phyloP scores from a whole-genome alignment of 371 early-diverging fungal genomes.

The Gilbertella persicaria region DNA sequence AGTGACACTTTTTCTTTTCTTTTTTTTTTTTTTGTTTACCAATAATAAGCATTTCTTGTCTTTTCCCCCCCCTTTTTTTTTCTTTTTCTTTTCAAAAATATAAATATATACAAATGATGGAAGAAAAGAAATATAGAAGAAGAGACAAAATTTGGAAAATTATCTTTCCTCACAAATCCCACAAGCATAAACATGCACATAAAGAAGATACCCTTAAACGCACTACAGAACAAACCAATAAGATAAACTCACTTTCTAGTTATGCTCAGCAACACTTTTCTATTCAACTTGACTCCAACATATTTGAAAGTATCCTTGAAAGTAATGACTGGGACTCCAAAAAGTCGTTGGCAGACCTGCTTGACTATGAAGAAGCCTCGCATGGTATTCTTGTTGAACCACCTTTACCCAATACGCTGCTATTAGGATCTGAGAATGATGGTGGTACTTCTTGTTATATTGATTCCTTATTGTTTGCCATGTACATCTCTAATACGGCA shows the following conservation, averaged over 20 bases:
- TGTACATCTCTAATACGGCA: slow-evolving; percentile 53
- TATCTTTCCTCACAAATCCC: slow-evolving; percentile 9
- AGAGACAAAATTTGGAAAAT: slow-evolving; percentile 22
- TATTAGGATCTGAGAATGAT: slow-evolving; percentile 54
- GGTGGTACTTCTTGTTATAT: slow-evolving; percentile 59
- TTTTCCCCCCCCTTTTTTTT: neutral
- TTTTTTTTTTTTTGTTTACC: neutral
- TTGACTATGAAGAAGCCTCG: slow-evolving; percentile 38
- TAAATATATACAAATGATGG: slow-evolving; percentile 4
- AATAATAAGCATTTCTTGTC: neutral
- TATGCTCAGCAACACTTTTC: slow-evolving; percentile 27
- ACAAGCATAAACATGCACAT: neutral
- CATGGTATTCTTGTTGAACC: slow-evolving; percentile 34
- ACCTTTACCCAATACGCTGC: neutral
- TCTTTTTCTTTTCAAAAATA: neutral
- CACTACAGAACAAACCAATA: slow-evolving; percentile 9
- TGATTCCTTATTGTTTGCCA: slow-evolving; percentile 57
- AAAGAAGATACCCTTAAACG: neutral
- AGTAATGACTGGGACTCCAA: slow-evolving; percentile 39
- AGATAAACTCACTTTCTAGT: slow-evolving; percentile 18
- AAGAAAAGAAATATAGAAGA: slow-evolving; percentile 18
- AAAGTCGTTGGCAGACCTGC: slow-evolving; percentile 29
- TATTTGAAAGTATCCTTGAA: slow-evolving; percentile 25
- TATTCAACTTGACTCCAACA: slow-evolving; percentile 13
- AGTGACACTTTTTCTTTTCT: too few species aligned